Evolutionary conservation across 2,329 filamentous ascomycete genomes (phyloP), one percentile per base, ranked within the genome.

Genomic region (Hirsutella thompsonii): DNA sequence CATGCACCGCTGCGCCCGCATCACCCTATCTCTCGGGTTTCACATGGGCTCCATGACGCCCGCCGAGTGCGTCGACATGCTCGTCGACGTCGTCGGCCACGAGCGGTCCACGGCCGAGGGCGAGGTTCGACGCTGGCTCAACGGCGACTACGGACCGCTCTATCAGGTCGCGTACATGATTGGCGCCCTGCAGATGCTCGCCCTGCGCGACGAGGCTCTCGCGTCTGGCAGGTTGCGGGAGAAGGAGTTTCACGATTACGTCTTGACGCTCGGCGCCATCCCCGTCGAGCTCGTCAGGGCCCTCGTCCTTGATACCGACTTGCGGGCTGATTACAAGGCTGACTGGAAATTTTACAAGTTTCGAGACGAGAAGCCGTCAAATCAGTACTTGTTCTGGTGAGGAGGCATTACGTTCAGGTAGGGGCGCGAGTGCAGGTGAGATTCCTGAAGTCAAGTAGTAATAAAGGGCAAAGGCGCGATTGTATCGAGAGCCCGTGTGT

Each of bases 111-210:
- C 70, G 3, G 75, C 75, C 0, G 74, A 79, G 52, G 75, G 72
- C 1, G 75, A 79, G 52, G 74, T 79, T 1, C 61, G 74, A 14
- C 56, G 75, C 20, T 74, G 69, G 13, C 64, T 79, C 26, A 67
- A 65, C 44, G 73, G 72, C 2, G 66, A 72, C 14, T 78, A 78
- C 51, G 57, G 64, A 1, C 73, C 75, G 2, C 50, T 79, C 6
- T 79, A 79, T 46, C 74, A 79, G 53, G 70, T 69, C 0, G 74
- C 68, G 0, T 79, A 79, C 50, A 70, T 78, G 65, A 56, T 78
- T 1, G 74, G 75, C 0, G 74, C 74, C 1, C 52, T 79, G 49
- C 74, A 79, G 52, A 50, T 79, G 9, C 67, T 68, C 50, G 56
- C 60, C 4, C 50, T 79, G 44, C 57, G 73, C 2, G 56, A 63